Base-by-base conservation (phyloP, 257 asterid genomes). In the Solanum peruvianum region DNA sequence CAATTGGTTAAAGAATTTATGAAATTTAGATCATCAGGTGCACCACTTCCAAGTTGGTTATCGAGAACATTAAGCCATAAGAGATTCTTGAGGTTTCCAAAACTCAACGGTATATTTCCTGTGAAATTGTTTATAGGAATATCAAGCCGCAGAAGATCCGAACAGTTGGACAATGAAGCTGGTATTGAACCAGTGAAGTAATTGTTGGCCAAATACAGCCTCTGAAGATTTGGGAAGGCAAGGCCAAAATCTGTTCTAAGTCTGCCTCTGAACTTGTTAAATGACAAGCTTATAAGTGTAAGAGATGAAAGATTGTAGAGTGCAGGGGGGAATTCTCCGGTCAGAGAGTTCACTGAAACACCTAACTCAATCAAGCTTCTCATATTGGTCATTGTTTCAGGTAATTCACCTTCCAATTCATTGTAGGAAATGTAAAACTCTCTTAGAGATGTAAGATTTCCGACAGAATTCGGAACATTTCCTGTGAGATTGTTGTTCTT, bases 401-500 rank as follows among this genome's bases (percentile, higher is more conserved):
- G 94, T 67, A 91, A 82, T 70, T 87, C 86, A 18, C 93, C 94
- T 35, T 21, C 83, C 86, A 93, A 81, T 20, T 85, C 18, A 85
- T 93, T 93, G 41, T 90, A 90, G 16, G 94, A 88, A 86, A 93
- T 87, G 70, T 89, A 91, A 29, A 93, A 83, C 89, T 88, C 91
- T 58, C 71, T 33, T 9, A 92, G 83, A 86, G 87, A 87, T 4
- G 96, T 85, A 64, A 93, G 92, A 58, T 93, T 93, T 60, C 94
- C 94, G 23, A 92, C 41, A 33, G 92, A 88, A 73, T 90, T 72
- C 9, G 94, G 94, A 27, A 92, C 60, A 7, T 60, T 87, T 87
- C 96, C 96, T 77, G 93, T 89, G 56, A 93, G 87, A 82, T 91
- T 91, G 91, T 92, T 93, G 90, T 64, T 92, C 85, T 89, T 91